Base-by-base conservation (phyloP, 2,329 filamentous ascomycete genomes). In the Trichoderma gracile region DNA sequence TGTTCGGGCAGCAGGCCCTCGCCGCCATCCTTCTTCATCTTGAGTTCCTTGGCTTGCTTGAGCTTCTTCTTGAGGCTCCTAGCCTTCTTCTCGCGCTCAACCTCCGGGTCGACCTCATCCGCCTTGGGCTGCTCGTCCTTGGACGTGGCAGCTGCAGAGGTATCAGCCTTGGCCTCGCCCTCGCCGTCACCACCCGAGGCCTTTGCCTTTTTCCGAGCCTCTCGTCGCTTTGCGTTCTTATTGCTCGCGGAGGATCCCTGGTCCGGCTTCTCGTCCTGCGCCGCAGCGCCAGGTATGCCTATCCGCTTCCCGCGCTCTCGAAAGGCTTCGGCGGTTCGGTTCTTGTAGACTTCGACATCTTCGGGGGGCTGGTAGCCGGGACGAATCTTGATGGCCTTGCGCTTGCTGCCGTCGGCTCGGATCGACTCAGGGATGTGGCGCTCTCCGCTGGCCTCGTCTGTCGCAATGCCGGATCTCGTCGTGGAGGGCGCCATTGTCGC, bases 311-410 rank as follows among this genome's bases (percentile, higher is more conserved):
- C 87, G 67, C 92, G 87, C 70, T 86, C 92, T 73, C 92, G 92
- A 80, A 91, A 97, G 56, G 86, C 87, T 75, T 95, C 90, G 56
- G 93, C 93, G 1, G 89, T 93, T 64, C 91, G 89, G 77, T 96
- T 97, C 80, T 93, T 96, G 84, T 99, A 99, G 52, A 97, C 83
- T 74, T 97, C 93, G 68, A 98, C 89, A 77, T 99, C 95, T 79
- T 99, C 95, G 0, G 93, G 92, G 1, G 95, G 96, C 40, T 89
- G 88, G 78, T 97, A 99, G 61, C 95, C 96, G 0, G 95, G 94
- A 33, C 92, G 88, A 67, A 99, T 92, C 73, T 92, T 92, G 74
- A 98, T 98, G 73, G 97, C 94, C 74, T 91, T 96, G 64, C 95
- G 88, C n/a, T 91, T 91, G 57, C 90, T 92, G 65, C 95, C 95